A percentile compares a stretch with the other conserved stretches of the same genome.
Evolutionary conservation across 148 eudicot genomes (phyloP).

Genomic region (Rheum nobile): DNA sequence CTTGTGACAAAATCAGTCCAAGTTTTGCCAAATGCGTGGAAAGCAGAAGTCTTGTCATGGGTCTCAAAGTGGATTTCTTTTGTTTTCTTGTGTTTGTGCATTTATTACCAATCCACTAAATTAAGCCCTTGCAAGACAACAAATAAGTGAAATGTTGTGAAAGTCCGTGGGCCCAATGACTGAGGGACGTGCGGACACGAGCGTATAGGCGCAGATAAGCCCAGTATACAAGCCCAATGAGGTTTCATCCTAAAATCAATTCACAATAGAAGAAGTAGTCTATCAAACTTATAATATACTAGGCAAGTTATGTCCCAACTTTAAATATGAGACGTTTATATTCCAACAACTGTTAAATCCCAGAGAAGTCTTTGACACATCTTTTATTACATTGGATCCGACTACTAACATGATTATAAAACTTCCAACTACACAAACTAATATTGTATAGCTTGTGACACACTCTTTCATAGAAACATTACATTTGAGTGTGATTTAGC

Average conservation of each 20-base stretch:
- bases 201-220: no score
- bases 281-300: no score
- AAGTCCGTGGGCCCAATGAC: no score
- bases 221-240: no score
- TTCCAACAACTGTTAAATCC: no score
- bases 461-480: neutral
- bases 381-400: neutral
- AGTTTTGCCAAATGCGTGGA: neutral
- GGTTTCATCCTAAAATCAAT: no score
- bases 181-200: no score
- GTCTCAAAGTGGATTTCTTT: neutral
- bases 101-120: neutral
- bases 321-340: no score
- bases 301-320: no score
- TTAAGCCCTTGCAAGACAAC: neutral
- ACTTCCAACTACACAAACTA: no score
- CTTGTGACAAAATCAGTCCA: neutral
- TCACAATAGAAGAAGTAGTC: no score
- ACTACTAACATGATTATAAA: no score
- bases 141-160: neutral
- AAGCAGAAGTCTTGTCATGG: neutral
- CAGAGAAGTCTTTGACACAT: neutral
- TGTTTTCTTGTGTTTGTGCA: conserved; percentile 1
- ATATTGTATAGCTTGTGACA: neutral
- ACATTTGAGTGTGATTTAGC: neutral